Evolutionary conservation across 176 grass and related monocot species (phyloP).

Genomic region (Aegilops umbellulata): DNA sequence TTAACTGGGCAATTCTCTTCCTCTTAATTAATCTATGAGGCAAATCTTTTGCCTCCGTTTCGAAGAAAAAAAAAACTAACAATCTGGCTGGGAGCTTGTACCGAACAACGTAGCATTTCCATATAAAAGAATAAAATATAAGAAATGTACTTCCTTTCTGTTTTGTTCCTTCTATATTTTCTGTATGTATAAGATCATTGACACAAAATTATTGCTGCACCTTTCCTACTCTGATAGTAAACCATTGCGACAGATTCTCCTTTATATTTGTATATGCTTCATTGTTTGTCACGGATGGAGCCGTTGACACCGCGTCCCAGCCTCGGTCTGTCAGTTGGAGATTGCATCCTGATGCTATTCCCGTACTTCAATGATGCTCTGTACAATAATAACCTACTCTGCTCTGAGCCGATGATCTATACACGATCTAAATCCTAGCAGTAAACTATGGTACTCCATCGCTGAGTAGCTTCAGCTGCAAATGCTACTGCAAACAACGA

Average conservation of each 20-base stretch:
- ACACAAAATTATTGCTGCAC: conserved; percentile 14
- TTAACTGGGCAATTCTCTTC: too few species aligned
- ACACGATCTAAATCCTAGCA: background rate
- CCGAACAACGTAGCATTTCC: background rate
- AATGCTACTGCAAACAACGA: background rate
- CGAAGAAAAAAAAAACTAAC: too few species aligned
- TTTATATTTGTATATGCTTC: background rate
- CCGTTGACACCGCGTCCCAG: background rate
- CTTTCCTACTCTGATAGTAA: background rate
- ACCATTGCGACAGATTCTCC: background rate
- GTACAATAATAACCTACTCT: conserved; percentile 28
- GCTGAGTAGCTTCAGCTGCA: conserved; percentile 18
- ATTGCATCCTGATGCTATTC: background rate
- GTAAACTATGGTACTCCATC: conserved; percentile 9
- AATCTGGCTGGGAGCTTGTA: background rate
- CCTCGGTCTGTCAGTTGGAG: background rate
- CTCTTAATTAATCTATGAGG: too few species aligned
- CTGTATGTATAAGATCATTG: conserved; percentile 29
- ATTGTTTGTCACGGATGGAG: background rate
- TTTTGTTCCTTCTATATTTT: conserved; percentile 1
- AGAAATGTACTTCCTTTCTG: background rate
- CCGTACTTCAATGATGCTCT: conserved; percentile 27
- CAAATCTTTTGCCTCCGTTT: too few species aligned
- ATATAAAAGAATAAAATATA: background rate
- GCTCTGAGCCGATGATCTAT: background rate